Evolutionary conservation across 129 eudicot genomes (phyloP), one percentile per base, ranked within the genome.

Genomic region (Glebionis coronaria): DNA sequence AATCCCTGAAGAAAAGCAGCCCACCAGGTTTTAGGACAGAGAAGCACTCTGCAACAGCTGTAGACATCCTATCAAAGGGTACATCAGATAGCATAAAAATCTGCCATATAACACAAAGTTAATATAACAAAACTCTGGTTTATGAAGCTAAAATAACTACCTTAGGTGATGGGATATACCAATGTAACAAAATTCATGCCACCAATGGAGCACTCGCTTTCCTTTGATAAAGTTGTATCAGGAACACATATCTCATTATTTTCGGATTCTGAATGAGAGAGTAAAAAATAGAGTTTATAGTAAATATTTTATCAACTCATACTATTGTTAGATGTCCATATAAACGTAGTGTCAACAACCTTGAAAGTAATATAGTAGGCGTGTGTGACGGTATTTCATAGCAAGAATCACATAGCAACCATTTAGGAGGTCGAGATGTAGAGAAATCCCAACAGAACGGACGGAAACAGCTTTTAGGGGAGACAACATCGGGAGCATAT

Each of bases 321-420:
- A 2, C n/a, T 55, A 18, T 20, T 10, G 28, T 68, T 7, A 68
- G n/a, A 42, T 62, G 54, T 47, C 35, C 63, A 40, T 28, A 53
- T 54, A 54, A 49, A 46, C 53, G 83, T 88, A 55, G 25, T 55
- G 28, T 21, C 31, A 55, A 55, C 4, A 29, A 29, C 61, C 35
- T 90, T 74, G 81, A 67, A 62, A 28, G 47, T 67, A 65, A 31
- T 7, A 56, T 12, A n/a, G 35, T 60, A 16, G 59, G 77, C 60
- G 61, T 70, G 46, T 29, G 76, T 11, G 38, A 67, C 49, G 44
- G 53, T 0, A 13, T 73, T 31, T 63, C 72, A 38, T 76, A 61
- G 81, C 97, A 91, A 50, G 81, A 77, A 67, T 78, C 71, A 77
- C 96, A 88, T 60, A 83, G 78, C 76, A 93, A 66, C 98, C 98